Evolutionary conservation across 2,329 filamentous ascomycete species (phyloP), one percentile per base, ranked within the genome.

Genomic region (Orbilia quercus): DNA sequence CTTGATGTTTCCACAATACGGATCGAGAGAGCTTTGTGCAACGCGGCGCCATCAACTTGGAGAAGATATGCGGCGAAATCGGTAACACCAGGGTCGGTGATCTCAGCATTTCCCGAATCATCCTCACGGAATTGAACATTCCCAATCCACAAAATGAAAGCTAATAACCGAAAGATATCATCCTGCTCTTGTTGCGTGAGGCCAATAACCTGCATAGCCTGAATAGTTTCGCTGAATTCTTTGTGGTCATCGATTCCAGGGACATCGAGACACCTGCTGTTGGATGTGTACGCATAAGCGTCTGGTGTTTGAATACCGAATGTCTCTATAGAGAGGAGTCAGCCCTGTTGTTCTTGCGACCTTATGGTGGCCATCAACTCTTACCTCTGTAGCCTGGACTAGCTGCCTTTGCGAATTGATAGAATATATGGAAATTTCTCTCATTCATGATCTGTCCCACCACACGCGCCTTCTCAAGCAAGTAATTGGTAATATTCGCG

Each of bases 371-470:
- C 44, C 87, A 70, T 96, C 85, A 77, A 93, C 36, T 14, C 89
- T 79, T 94, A 87, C 57, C 89, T 89, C 82, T 90, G 80, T 97
- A 90, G 75, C 87, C 85, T 38, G 96, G 91, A 1, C 91, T 89
- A 14, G 93, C 91, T 79, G 95, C 95, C 53, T 93, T 92, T 45
- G 97, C 89, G 57, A 99, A 86, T 81, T 99, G 95, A 82, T 99
- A 99, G 83, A 99, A 99, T 78, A 99, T 94, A 82, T 99, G 95
- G 82, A 99, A 99, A 81, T 99, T 99, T 76, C 95, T 88, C 84
- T 99, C 95, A 83, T 96, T 99, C 76, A 97, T 84, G 45, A 95
- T 95, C 80, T 99, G 95, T 82, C 98, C 99, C n/a, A 98, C 95
- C 78, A 99, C 84, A 82, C 95, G 90, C 73, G 95, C 98, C 74